Evolutionary conservation across 148 eudicot species (phyloP).

Genomic region (Camellia sinensis): DNA sequence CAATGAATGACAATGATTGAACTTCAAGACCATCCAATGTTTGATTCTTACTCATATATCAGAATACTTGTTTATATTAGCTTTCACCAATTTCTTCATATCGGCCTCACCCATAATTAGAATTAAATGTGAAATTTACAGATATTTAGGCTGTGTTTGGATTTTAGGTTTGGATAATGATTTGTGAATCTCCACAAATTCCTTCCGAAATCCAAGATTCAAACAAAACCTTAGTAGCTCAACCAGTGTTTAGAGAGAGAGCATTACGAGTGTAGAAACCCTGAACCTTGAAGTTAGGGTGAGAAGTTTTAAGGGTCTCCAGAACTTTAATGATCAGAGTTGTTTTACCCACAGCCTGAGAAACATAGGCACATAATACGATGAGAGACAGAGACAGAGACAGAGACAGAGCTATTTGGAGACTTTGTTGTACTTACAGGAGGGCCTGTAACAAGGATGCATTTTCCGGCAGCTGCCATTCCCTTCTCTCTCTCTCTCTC

Average conservation of each 20-base stretch:
- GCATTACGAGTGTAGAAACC: constrained; percentile 87
- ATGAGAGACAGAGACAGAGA: neutral
- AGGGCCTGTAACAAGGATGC: constrained; percentile 74
- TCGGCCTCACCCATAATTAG: too few relatives aligned
- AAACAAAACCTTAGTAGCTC: too few relatives aligned
- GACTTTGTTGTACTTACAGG: constrained; percentile 41
- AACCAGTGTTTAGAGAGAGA: neutral
- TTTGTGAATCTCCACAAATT: too few relatives aligned
- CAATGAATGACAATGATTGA: too few relatives aligned
- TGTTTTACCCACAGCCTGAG: constrained; percentile 84
- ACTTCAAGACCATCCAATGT: too few relatives aligned
- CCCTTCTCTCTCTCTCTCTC: constrained; percentile 18
- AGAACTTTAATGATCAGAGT: constrained; percentile 55
- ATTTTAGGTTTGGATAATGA: too few relatives aligned
- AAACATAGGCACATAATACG: neutral
- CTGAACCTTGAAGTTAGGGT: constrained; percentile 72
- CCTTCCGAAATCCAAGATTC: too few relatives aligned
- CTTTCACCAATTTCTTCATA: neutral
- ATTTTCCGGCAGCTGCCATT: constrained; percentile 70
- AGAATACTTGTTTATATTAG: neutral
- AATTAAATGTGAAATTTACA: too few relatives aligned
- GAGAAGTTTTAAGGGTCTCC: constrained; percentile 51
- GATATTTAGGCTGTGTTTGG: too few relatives aligned
- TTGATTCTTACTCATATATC: too few relatives aligned
- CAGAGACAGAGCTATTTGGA: neutral